Base-by-base conservation (phyloP, 495 filamentous ascomycete genomes). In the Pyrenopolyporus hunteri region DNA sequence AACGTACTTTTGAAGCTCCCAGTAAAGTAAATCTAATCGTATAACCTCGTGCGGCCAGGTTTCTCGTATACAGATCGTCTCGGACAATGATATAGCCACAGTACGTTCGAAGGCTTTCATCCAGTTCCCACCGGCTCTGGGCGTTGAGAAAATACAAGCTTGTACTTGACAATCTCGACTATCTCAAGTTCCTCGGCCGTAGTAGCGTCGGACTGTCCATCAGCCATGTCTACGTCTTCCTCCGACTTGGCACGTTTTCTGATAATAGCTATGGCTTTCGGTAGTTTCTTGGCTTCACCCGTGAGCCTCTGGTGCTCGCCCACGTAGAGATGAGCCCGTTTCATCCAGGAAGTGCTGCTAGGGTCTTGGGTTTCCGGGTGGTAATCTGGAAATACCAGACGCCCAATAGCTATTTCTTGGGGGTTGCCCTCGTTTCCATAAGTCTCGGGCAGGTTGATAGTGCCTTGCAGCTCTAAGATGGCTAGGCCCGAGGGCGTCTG, bases 381-480 rank as follows among this genome's bases (percentile, higher is more conserved):
- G 63, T 90, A 90, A 51, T 90, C 83, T 4, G 91, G 92, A 67
- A 97, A 96, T 49, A 87, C 84, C 40, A 96, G 79, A 40, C 85
- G 84, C 39, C 91, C 92, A 64, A 96, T 78, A 8, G 79, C 74
- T 9, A 85, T 82, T 62, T 83, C 78, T 63, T 67, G 57, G 23
- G 52, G 16, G 32, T 64, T 37, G 4, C 26, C 51, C 33, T 70
- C 58, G 7, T 53, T 40, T 2, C 73, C 62, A 19, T 65, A 35
- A 26, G 55, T 25, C 7, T 77, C 47, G 7, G 87, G 85, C 7
- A 85, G 67, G 70, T 96, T 91, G 76, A 97, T 86, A 8, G 86
- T 90, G 33, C 90, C 92, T 77, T 97, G 93, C 13, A 97, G 83
- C 73, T 97, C 93, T 55, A 97, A 81, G 36, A 97, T 76, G n/a